Conservation (phyloP, 257 asterid species). For the Penstemon newberryi region DNA sequence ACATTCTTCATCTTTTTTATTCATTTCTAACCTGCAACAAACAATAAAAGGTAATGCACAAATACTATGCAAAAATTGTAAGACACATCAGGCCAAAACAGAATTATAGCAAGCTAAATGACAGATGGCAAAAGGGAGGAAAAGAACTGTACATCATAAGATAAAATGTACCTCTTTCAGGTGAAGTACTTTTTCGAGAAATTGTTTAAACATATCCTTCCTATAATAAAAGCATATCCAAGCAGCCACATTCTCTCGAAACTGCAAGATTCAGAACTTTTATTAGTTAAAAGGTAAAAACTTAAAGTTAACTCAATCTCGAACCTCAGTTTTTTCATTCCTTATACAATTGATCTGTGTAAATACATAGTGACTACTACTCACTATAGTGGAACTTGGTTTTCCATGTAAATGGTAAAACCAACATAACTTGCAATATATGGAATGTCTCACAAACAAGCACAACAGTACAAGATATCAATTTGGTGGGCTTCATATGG, state of each 20-base stretch:
- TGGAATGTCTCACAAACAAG: neutral
- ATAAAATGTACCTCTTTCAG: slow-evolving; percentile 71
- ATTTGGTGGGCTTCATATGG: neutral
- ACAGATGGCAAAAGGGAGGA: slow-evolving; percentile 3
- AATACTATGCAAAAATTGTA: slow-evolving; percentile 3
- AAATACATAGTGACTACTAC: slow-evolving; percentile 6
- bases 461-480: slow-evolving; percentile 6
- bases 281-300: neutral
- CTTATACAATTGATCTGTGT: neutral
- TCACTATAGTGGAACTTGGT: slow-evolving; percentile 11
- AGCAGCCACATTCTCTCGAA: slow-evolving; percentile 97
- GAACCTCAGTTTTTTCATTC: neutral
- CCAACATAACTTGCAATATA: neutral
- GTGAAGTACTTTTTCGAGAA: slow-evolving; percentile 84
- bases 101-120: neutral
- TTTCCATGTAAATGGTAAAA: slow-evolving; percentile 4
- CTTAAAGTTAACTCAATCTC: neutral
- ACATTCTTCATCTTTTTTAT: neutral
- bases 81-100: slow-evolving; percentile 10
- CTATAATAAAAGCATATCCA: slow-evolving; percentile 87
- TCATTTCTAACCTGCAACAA: neutral
- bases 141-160: slow-evolving; percentile 5
- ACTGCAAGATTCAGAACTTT: slow-evolving; percentile 57
- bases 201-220: slow-evolving; percentile 77
- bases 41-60: neutral